Evolutionary conservation across 805 yeast species (phyloP).

Genomic region (Candida maltosa): DNA sequence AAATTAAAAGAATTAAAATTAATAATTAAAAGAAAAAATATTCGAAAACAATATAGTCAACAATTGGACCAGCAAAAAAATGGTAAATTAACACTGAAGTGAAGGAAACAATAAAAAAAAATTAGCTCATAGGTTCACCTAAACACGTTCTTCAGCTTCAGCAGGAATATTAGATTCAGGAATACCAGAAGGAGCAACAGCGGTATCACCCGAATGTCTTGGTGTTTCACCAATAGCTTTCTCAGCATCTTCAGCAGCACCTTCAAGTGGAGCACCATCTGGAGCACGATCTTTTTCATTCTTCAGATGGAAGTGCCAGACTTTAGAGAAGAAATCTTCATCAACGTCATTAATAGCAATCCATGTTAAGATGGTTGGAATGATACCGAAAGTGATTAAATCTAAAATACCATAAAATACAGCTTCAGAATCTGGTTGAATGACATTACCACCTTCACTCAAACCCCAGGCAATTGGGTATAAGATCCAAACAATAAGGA

Average conservation of each 20-base stretch:
- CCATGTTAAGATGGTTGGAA: constrained; percentile 38
- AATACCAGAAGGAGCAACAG: constrained; percentile 21
- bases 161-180: no score
- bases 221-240: constrained; percentile 19
- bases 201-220: constrained; percentile 46
- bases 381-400: constrained; percentile 38
- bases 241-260: constrained; percentile 5
- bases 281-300: no score
- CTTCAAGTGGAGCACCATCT: no score
- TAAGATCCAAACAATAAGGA: constrained; percentile 44
- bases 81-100: no score
- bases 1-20: no score
- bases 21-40: no score
- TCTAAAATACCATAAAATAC: constrained; percentile 61
- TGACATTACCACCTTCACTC: constrained; percentile 61
- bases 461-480: constrained; percentile 51
- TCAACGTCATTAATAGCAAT: constrained; percentile 20
- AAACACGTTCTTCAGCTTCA: no score
- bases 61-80: no score
- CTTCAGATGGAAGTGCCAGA: constrained; percentile 11
- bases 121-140: no score
- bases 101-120: no score
- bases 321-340: constrained; percentile 24
- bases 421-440: constrained; percentile 56
- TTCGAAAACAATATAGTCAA: no score